These are phyloP conservation scores for Clarireedia monteithiana DNA, from an alignment of 2,329 filamentous ascomycete species.

Conservation along the genomic window DNA sequence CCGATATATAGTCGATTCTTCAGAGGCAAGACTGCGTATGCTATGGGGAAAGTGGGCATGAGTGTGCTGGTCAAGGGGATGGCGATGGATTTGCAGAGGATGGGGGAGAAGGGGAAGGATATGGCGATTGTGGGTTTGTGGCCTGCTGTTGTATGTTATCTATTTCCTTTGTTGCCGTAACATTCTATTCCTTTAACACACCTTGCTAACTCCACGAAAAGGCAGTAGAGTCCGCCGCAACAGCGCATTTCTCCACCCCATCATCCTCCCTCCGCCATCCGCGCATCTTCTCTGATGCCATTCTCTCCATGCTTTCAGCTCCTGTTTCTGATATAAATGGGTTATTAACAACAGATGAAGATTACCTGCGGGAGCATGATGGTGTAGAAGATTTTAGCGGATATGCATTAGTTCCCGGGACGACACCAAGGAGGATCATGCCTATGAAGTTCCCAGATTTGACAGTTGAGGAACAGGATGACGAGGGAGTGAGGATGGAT, in stretches of 20 bases:
- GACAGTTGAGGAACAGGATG: conserved; percentile 68
- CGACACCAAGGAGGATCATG: conserved; percentile 68
- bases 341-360: conserved; percentile 66
- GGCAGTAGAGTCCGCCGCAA: conserved; percentile 71
- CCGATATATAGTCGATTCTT: conserved; percentile 84
- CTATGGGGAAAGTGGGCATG: conserved; percentile 74
- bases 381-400: conserved; percentile 63
- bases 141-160: conserved; percentile 60
- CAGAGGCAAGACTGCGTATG: conserved; percentile 78
- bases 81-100: conserved; percentile 69
- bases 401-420: conserved; percentile 61
- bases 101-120: conserved; percentile 45
- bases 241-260: conserved; percentile 34
- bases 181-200: neutral
- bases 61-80: conserved; percentile 73
- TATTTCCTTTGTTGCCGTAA: neutral
- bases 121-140: conserved; percentile 80
- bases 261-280: conserved; percentile 50
- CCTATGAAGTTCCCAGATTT: conserved; percentile 58
- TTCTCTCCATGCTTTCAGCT: conserved; percentile 61
- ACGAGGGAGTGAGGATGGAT: conserved; percentile 67
- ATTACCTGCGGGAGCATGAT: conserved; percentile 60
- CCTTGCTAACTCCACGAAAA: conserved; percentile 18
- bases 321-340: conserved; percentile 60
- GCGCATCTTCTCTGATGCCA: conserved; percentile 72